Evolutionary conservation across 345 rosid species (phyloP).

Genomic region (Hirschfeldia incana): DNA sequence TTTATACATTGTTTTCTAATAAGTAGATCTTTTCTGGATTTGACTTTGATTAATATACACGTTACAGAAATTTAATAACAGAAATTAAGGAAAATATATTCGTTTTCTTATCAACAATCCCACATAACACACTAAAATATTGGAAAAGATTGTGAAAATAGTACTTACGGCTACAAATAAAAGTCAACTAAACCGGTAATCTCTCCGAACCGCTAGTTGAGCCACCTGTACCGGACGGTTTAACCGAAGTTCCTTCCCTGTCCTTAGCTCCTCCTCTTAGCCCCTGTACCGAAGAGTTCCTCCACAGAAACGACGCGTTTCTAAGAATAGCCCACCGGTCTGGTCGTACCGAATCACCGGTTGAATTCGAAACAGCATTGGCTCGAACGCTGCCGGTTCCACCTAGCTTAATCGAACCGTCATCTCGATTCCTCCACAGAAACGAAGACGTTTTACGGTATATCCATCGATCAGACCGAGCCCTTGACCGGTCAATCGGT

Average conservation of each 20-base stretch:
- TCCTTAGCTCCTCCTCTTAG: conserved; percentile 46
- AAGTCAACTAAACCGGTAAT: conserved; percentile 52
- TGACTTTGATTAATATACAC: conserved; percentile 23
- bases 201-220: conserved; percentile 37
- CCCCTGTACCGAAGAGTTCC: conserved; percentile 52
- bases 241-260: conserved; percentile 39
- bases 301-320: conserved; percentile 50
- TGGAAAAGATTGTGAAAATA: neutral
- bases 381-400: conserved; percentile 32
- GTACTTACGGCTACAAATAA: neutral
- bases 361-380: conserved; percentile 17
- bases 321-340: conserved; percentile 58
- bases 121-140: conserved; percentile 1
- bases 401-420: conserved; percentile 40
- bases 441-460: conserved; percentile 42
- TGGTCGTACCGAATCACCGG: conserved; percentile 40
- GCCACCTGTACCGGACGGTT: conserved; percentile 25
- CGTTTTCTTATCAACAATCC: conserved; percentile 26
- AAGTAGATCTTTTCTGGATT: neutral
- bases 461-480: conserved; percentile 41
- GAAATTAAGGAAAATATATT: conserved; percentile 1
- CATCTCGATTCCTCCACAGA: conserved; percentile 37
- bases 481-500: conserved; percentile 23
- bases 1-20: neutral
- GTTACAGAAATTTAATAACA: conserved; percentile 7